phyloP scores from a whole-genome alignment of 2,329 filamentous ascomycete species.

The Alternaria angustiovoidea region DNA sequence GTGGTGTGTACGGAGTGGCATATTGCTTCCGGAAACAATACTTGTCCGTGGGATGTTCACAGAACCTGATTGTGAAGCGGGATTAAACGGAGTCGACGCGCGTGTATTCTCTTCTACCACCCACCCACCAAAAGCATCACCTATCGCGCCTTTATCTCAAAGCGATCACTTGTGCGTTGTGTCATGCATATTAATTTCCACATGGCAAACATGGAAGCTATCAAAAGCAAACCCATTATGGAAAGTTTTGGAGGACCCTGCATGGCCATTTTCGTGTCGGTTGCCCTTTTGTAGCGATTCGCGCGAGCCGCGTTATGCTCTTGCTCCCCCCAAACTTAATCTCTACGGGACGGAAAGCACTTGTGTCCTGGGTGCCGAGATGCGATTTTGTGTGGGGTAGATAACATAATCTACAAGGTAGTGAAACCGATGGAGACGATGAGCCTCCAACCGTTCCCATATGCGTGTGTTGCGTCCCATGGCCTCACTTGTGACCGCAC shows the following conservation, averaged over 20 bases:
- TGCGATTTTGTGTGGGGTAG: neutral
- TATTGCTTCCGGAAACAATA: neutral
- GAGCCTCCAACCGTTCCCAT: neutral
- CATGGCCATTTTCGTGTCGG: neutral
- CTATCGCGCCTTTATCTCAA: neutral
- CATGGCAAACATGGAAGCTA: conserved; percentile 11
- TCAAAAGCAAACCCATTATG: neutral
- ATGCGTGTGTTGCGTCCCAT: neutral
- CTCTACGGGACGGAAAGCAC: neutral
- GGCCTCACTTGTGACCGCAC: neutral
- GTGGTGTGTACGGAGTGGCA: neutral
- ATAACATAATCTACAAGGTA: neutral
- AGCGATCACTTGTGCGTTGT: conserved; percentile 1
- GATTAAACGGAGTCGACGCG: neutral
- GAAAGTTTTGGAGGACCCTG: conserved; percentile 8
- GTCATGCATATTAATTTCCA: conserved; percentile 9
- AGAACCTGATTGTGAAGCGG: neutral
- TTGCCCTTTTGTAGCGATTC: conserved; percentile 1
- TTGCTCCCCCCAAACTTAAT: neutral
- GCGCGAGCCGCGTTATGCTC: conserved; percentile 9
- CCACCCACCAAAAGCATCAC: neutral
- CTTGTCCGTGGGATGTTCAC: neutral
- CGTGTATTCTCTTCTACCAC: neutral
- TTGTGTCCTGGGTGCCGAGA: neutral
- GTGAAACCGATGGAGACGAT: neutral